A percentile compares a stretch with the other conserved stretches of the same genome.
phyloP scores from a whole-genome alignment of 176 grass and related monocot genomes.

The Aegilops sharonensis region DNA sequence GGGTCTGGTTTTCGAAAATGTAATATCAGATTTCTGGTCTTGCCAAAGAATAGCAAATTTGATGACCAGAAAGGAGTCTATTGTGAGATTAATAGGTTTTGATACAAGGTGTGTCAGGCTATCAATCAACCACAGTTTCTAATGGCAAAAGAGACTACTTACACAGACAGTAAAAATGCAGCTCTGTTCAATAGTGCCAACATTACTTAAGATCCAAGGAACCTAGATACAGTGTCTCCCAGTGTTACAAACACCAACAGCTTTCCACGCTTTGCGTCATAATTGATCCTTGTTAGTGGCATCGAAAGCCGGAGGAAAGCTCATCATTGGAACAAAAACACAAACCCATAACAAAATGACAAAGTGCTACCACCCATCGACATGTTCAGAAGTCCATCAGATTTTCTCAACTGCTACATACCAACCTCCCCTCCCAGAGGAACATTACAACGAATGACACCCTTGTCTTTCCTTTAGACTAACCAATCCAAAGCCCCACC shows the following conservation, averaged over 20 bases:
- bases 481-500: slow-evolving; percentile 4
- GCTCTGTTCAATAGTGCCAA: neutral
- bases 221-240: neutral
- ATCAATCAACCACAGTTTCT: neutral
- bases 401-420: slow-evolving; percentile 37
- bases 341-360: slow-evolving; percentile 29
- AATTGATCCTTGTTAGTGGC: slow-evolving; percentile 4
- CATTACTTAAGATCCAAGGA: neutral
- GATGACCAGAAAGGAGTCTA: neutral
- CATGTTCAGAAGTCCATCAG: slow-evolving; percentile 15
- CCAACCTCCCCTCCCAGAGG: slow-evolving; percentile 24
- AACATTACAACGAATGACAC: slow-evolving; percentile 33
- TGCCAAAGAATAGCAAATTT: slow-evolving; percentile 5
- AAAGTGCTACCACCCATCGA: slow-evolving; percentile 33
- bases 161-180: neutral
- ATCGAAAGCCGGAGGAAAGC: slow-evolving; percentile 2
- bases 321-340: slow-evolving; percentile 29
- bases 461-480: slow-evolving; percentile 45
- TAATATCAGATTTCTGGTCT: neutral
- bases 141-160: neutral
- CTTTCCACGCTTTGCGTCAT: slow-evolving; percentile 1
- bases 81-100: neutral
- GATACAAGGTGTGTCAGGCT: neutral
- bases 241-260: slow-evolving; percentile 1
- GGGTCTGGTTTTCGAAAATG: neutral